Base-by-base conservation (phyloP, 1,139 yeast species). In the Candida pseudocylindracea region DNA sequence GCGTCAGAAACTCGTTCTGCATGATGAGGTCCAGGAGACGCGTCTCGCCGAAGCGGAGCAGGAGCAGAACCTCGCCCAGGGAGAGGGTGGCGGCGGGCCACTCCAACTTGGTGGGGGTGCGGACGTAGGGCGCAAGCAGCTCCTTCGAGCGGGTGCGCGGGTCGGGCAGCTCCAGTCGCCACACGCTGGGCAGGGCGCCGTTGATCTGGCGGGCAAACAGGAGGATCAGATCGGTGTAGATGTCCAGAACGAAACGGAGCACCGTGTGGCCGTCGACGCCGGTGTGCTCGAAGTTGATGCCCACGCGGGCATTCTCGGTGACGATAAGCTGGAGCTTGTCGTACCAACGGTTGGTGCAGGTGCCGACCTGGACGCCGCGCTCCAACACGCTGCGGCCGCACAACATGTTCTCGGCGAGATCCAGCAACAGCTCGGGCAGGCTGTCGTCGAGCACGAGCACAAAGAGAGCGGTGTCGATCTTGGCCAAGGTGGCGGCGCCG, bases 251-350 rank as follows among this genome's bases (percentile, higher is more conserved):
- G 55, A 78, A 76, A 39, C 94, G 57, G 42, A 83, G 57, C 7
- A 83, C 93, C 0, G 95, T 83, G 49, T 83, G 94, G 35, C 95
- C 94, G 54, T 83, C 95, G 28, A 83, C 92, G 44, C 94, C 94
- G 0, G 94, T 83, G 47, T 83, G 94, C 48, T 83, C 95, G 48
- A 83, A 83, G 50, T 83, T 83, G 43, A 83, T 73, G 29, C 95
- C 95, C 2, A 92, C 93, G 50, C 79, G 79, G 29, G 93, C 93
- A 50, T 81, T 80, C 48, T 72, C 71, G n/a, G 94, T 80, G 34
- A 83, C 71, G 36, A 83, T 83, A 41, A 83, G 63, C 51, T 83
- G 95, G 40, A 83, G 56, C 54, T 83, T 83, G 53, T 83, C 94
- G 49, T 81, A 83, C 94, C 94, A 83, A 49, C 95, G 63, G 51